phyloP scores from a whole-genome alignment of 164 flowering plant genomes.

The Warburgia ugandensis region DNA sequence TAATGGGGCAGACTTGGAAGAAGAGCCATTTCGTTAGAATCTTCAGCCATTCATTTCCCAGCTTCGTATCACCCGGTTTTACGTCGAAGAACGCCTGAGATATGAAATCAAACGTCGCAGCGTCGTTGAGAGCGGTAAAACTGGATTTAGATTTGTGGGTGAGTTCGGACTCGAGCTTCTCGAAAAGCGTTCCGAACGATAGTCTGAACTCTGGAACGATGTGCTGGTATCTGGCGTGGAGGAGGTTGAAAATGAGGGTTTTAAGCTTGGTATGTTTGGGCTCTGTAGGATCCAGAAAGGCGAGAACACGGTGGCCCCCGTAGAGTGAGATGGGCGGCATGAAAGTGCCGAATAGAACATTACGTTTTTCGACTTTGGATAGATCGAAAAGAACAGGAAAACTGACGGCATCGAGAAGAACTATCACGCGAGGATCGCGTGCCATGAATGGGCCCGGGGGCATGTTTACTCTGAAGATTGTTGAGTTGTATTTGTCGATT shows the following conservation, averaged over 20 bases:
- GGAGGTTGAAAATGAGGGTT: slow-evolving; percentile 9
- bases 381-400: slow-evolving; percentile 40
- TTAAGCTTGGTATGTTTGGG: slow-evolving; percentile 22
- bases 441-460: slow-evolving; percentile 76
- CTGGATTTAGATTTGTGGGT: slow-evolving; percentile 11
- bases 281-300: slow-evolving; percentile 35
- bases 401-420: slow-evolving; percentile 48
- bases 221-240: slow-evolving; percentile 8
- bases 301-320: slow-evolving; percentile 27
- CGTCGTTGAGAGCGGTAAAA: slow-evolving; percentile 17
- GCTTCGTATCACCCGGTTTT: slow-evolving; percentile 13
- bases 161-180: slow-evolving; percentile 18
- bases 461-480: slow-evolving; percentile 66
- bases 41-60: slow-evolving; percentile 20
- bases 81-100: slow-evolving; percentile 12
- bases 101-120: slow-evolving; percentile 25
- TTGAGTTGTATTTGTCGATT: slow-evolving; percentile 30
- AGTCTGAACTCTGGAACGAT: slow-evolving; percentile 24
- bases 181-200: slow-evolving; percentile 4
- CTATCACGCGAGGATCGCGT: slow-evolving; percentile 45
- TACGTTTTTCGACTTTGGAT: slow-evolving; percentile 27
- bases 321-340: slow-evolving; percentile 31
- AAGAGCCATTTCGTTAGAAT: slow-evolving; percentile 24
- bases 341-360: slow-evolving; percentile 36
- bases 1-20: slow-evolving; percentile 29